Evolutionary conservation across 305 asterid genomes (phyloP).

Genomic region (Fraxinus albicans): DNA sequence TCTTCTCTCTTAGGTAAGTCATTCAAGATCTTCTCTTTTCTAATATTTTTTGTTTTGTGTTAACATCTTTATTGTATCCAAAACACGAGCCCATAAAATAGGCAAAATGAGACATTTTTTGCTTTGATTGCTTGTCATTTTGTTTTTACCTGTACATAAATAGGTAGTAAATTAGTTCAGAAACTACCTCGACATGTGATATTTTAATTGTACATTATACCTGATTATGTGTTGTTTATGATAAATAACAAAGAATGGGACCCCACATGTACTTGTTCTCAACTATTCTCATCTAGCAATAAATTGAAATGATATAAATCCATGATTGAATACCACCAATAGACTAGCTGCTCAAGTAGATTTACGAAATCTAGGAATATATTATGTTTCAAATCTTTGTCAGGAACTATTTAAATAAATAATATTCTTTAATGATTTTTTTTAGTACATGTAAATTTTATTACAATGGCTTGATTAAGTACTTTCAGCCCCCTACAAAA

Average conservation of each 20-base stretch:
- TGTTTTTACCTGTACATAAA: not conserved
- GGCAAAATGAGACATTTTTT: not conserved
- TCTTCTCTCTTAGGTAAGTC: not conserved
- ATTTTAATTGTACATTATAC: not conserved
- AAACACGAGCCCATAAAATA: not conserved
- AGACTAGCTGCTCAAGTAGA: conserved; percentile 5
- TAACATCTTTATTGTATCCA: not conserved
- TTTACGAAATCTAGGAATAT: conserved; percentile 8
- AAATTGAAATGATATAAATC: not conserved
- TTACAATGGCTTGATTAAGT: no score
- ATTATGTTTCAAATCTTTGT: not conserved
- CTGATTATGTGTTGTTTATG: not conserved
- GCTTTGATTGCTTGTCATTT: not conserved
- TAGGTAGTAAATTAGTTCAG: not conserved
- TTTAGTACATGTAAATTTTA: no score
- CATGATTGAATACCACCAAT: conserved; percentile 2
- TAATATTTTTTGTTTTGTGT: not conserved
- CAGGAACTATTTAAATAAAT: no score
- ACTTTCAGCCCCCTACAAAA: no score
- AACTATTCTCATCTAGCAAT: not conserved
- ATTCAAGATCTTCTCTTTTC: not conserved
- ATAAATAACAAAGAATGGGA: conserved; percentile 10
- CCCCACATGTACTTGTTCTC: not conserved
- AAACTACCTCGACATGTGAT: not conserved
- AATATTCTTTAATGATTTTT: no score